These are phyloP conservation scores for Trichosporon sp. DNA, from an alignment of 1,284 basidiomycete genomes.

Conservation along the genomic window DNA sequence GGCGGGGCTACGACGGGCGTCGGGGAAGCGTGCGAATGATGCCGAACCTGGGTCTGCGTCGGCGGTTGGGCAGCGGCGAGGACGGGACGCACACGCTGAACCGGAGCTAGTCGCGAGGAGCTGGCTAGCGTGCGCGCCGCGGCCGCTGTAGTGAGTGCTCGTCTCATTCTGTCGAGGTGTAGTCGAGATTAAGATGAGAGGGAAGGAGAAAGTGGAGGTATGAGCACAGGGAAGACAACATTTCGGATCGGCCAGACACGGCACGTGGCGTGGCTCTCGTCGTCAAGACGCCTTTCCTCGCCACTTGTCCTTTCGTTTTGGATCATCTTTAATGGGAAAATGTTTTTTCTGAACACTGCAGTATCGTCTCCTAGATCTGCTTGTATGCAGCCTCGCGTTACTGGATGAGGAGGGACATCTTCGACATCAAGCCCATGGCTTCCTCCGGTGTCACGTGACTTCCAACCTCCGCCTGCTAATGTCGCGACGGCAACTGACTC, in stretches of 20 bases:
- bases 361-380: not conserved
- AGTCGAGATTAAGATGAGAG: not conserved
- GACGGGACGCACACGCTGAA: not conserved
- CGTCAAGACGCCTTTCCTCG: not conserved
- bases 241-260: constrained; percentile 18
- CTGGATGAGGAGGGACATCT: no score
- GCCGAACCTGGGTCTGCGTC: not conserved
- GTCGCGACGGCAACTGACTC: not conserved
- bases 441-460: constrained; percentile 14
- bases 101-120: not conserved
- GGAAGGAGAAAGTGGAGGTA: not conserved
- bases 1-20: constrained; percentile 23
- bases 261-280: not conserved
- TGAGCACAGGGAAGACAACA: not conserved
- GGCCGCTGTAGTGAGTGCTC: constrained; percentile 16
- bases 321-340: no score
- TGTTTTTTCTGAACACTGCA: no score
- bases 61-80: not conserved
- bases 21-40: constrained; percentile 14
- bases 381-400: not conserved
- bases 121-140: constrained; percentile 10
- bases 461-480: not conserved
- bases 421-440: no score
- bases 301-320: not conserved
- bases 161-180: constrained; percentile 8